Evolutionary conservation across 257 asterid species (phyloP), one percentile per base, ranked within the genome.

Genomic region (Solanum pimpinellifolium): DNA sequence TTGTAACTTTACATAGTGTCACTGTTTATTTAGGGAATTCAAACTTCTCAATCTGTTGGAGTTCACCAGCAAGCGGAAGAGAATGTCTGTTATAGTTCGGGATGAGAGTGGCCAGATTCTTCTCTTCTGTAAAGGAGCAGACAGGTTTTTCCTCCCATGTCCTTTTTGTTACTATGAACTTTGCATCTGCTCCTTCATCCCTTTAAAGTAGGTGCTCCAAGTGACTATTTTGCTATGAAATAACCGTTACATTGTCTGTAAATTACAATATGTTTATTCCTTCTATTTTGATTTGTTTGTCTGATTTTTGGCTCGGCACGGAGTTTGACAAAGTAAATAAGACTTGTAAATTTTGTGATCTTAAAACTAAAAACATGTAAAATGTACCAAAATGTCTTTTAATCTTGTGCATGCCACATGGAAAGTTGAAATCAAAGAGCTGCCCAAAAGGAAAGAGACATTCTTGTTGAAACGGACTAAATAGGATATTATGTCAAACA

Each of bases 81-180:
- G 99, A 88, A 96, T 96, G 98, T 94, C 99, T 88, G 96, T 93
- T 78, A 93, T 95, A 85, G 88, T 96, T 75, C 92, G 90, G 89
- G 99, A 94, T 78, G 98, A 93, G 89, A 87, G 92, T 72, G 98
- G 92, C n/a, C 98, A 96, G 92, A 92, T 96, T 88, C 87, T 94
- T 91, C 94, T 96, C 86, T 87, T 95, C 83, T 95, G 98, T 93
- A 96, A 96, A 93, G 99, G 99, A 90, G 99, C 99, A 39, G 99
- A 96, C 92, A 95, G 95, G 99, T 96, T 33, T 74, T 89, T 56
- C 78, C 85, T 66, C 84, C 82, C 31, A 90, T 70, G 65, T 70
- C 84, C 83, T 86, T 86, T 73, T 18, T 44, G 21, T 29, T 81
- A 16, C 11, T 10, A 29, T 47, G 41, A 77, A 42, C n/a, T 78